Conservation (phyloP, 768 basidiomycete species). For the Termitomyces sp. region DNA sequence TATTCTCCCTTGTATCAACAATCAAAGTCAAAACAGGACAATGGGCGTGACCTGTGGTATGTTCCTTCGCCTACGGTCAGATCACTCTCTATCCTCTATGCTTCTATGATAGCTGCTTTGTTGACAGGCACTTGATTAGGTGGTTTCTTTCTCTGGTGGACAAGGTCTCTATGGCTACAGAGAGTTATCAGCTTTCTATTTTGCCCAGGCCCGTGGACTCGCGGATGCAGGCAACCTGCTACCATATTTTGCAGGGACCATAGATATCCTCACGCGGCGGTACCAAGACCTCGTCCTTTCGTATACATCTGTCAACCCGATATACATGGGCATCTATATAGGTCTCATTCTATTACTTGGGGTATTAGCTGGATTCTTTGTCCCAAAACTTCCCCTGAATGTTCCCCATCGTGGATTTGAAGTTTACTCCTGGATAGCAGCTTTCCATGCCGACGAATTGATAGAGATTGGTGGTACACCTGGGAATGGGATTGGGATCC, state of each 20-base stretch:
- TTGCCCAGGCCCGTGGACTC: conserved; percentile 27
- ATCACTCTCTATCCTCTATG: not conserved
- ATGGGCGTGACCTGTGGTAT: conserved; percentile 31
- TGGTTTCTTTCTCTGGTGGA: conserved; percentile 31
- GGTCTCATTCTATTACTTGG: conserved; percentile 23
- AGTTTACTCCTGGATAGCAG: conserved; percentile 25
- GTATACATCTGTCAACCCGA: conserved; percentile 17
- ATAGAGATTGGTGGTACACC: conserved; percentile 14
- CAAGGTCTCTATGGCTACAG: conserved; percentile 32
- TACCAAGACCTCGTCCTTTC: conserved; percentile 26
- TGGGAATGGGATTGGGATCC: conserved; percentile 4
- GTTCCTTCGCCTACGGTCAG: conserved; percentile 36
- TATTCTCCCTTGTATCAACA: not conserved
- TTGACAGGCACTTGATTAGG: conserved; percentile 13
- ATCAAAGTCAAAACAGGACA: conserved; percentile 20
- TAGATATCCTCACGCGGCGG: conserved; percentile 25
- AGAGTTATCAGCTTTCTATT: conserved; percentile 24
- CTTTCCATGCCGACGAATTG: conserved; percentile 23
- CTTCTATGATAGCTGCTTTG: not conserved
- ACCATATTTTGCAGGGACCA: conserved; percentile 35
- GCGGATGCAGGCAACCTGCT: conserved; percentile 35
- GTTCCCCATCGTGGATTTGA: conserved; percentile 25
- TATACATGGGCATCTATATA: conserved; percentile 20
- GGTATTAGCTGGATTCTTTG: conserved; percentile 22
- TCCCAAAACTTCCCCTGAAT: conserved; percentile 20